These are phyloP conservation scores for Entomophthora muscae DNA, from an alignment of 371 early-diverging fungal genomes.

Conservation along the genomic window DNA sequence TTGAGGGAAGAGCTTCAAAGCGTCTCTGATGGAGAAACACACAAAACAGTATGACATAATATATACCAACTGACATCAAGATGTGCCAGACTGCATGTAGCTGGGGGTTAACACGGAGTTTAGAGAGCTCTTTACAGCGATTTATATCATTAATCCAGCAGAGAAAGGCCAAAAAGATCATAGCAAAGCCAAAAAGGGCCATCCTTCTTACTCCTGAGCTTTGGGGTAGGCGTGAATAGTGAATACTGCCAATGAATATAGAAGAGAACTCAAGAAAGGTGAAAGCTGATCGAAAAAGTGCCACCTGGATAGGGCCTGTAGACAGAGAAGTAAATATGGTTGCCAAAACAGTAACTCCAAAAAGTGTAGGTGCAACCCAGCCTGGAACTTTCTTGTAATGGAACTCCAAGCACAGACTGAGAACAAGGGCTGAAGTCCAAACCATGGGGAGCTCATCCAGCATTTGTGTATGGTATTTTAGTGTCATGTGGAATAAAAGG, in stretches of 20 bases:
- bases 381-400: background rate
- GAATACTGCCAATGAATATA: background rate
- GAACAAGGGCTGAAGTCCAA: slow-evolving; percentile 4
- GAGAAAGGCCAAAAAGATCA: background rate
- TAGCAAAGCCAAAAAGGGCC: background rate
- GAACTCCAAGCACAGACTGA: slow-evolving; percentile 2
- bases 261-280: background rate
- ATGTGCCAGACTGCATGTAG: slow-evolving; percentile 3
- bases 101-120: background rate
- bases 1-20: background rate
- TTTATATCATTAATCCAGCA: slow-evolving; percentile 4
- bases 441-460: slow-evolving; percentile 47
- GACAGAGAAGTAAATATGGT: background rate
- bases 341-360: background rate
- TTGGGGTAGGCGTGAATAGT: background rate
- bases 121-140: background rate
- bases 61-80: background rate
- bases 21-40: background rate
- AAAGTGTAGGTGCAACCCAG: background rate
- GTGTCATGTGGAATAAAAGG: slow-evolving; percentile 62
- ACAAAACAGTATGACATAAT: background rate
- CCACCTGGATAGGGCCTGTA: background rate
- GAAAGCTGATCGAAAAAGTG: background rate
- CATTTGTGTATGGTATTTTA: slow-evolving; percentile 56
- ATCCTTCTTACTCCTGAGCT: background rate